These are phyloP conservation scores for Marvania coccoides DNA, from an alignment of 139 green algal species.

Conservation along the genomic window DNA sequence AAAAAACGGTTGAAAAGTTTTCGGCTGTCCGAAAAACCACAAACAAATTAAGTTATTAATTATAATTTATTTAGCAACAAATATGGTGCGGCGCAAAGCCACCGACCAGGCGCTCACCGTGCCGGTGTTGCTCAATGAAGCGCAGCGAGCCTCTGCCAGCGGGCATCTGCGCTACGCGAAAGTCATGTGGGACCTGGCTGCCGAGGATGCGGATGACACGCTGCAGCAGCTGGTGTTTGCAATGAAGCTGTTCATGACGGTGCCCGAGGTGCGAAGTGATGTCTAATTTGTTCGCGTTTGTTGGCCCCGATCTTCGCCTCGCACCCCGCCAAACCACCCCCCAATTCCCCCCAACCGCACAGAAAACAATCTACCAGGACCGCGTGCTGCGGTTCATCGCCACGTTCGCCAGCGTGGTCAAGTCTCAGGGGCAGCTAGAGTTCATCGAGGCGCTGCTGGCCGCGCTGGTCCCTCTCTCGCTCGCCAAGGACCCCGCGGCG, in stretches of 20 bases:
- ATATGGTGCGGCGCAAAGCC: too few relatives aligned
- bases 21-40: too few relatives aligned
- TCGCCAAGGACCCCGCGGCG: slow-evolving; percentile 30
- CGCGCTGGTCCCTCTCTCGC: not conserved
- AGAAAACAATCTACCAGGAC: slow-evolving; percentile 29
- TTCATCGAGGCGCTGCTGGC: slow-evolving; percentile 30
- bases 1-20: too few relatives aligned
- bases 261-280: slow-evolving; percentile 16
- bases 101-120: too few relatives aligned
- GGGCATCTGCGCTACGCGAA: slow-evolving; percentile 21
- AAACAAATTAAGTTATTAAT: too few relatives aligned
- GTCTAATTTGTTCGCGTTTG: not conserved
- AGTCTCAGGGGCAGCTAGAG: slow-evolving; percentile 6
- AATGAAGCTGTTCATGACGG: slow-evolving; percentile 15
- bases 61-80: too few relatives aligned
- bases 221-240: slow-evolving; percentile 11
- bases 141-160: slow-evolving; percentile 6
- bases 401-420: slow-evolving; percentile 16
- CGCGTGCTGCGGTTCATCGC: slow-evolving; percentile 38
- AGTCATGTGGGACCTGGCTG: slow-evolving; percentile 19
- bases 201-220: not conserved
- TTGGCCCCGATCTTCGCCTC: not conserved
- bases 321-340: not conserved
- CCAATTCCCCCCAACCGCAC: not conserved
- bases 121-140: slow-evolving; percentile 27